phyloP scores from a whole-genome alignment of 768 basidiomycete species.

The Crepidotus variabilis region DNA sequence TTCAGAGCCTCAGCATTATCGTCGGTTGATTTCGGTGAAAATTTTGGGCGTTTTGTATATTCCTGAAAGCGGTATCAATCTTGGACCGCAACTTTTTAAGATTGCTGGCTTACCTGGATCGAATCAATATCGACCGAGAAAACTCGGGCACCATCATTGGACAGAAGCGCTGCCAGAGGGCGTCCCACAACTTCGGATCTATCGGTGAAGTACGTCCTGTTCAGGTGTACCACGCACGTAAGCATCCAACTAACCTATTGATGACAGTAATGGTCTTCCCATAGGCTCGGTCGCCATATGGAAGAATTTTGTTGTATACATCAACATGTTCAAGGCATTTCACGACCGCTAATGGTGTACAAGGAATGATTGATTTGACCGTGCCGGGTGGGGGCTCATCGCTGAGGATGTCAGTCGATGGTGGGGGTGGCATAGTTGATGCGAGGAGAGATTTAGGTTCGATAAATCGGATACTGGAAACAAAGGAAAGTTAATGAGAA shows the following conservation, averaged over 20 bases:
- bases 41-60: slow-evolving; percentile 86
- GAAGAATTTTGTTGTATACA: slow-evolving; percentile 89
- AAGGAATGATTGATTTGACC: slow-evolving; percentile 96
- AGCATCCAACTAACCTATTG: slow-evolving; percentile 58
- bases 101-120: slow-evolving; percentile 54
- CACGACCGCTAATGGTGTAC: slow-evolving; percentile 95
- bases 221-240: background rate
- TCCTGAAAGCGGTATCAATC: slow-evolving; percentile 38
- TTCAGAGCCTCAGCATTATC: slow-evolving; percentile 38
- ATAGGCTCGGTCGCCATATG: slow-evolving; percentile 93
- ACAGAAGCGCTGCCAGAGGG: slow-evolving; percentile 90
- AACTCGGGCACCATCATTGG: slow-evolving; percentile 96
- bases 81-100: background rate
- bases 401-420: slow-evolving; percentile 30
- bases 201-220: slow-evolving; percentile 4
- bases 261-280: slow-evolving; percentile 92
- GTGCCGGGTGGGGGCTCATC: slow-evolving; percentile 78
- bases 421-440: slow-evolving; percentile 39
- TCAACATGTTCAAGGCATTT: slow-evolving; percentile 89
- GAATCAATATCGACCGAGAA: slow-evolving; percentile 95
- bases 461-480: slow-evolving; percentile 83
- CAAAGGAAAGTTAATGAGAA: background rate
- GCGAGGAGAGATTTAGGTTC: slow-evolving; percentile 65
- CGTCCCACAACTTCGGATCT: slow-evolving; percentile 97
- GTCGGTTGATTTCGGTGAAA: slow-evolving; percentile 23